A percentile compares a stretch with the other conserved stretches of the same genome.
Conservation (phyloP, 2,329 filamentous ascomycete species). For the Neodidymelliopsis sp. region DNA sequence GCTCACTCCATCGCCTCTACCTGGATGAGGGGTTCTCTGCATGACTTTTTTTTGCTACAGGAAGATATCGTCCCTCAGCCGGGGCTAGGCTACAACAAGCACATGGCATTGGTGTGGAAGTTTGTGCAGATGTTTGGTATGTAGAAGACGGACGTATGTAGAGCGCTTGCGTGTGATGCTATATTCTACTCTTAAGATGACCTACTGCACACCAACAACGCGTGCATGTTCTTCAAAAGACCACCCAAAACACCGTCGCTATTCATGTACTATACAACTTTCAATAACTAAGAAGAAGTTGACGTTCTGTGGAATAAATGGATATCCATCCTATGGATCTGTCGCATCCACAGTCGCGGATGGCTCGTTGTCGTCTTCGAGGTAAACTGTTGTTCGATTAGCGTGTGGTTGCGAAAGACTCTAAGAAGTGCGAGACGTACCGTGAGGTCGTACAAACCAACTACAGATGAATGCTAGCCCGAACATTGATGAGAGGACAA, state of each 20-base stretch:
- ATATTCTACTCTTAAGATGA: too few relatives aligned
- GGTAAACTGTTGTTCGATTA: conserved; percentile 6
- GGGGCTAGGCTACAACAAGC: too few relatives aligned
- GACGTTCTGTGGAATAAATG: neutral
- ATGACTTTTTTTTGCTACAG: too few relatives aligned
- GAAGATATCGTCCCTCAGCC: too few relatives aligned
- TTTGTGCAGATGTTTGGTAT: too few relatives aligned
- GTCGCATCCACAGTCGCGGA: neutral
- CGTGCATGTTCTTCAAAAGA: neutral
- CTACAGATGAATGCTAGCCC: conserved; percentile 69
- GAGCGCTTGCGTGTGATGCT: too few relatives aligned
- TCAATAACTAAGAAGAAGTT: neutral
- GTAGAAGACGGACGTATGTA: too few relatives aligned
- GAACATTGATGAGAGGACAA: conserved; percentile 74
- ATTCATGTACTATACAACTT: neutral
- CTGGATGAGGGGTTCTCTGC: too few relatives aligned
- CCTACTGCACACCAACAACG: too few relatives aligned
- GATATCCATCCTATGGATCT: conserved; percentile 4
- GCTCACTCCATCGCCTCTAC: too few relatives aligned
- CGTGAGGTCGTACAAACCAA: conserved; percentile 74
- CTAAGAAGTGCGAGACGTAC: conserved; percentile 62
- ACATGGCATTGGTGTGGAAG: too few relatives aligned
- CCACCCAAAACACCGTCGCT: conserved; percentile 2
- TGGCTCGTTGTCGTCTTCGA: conserved; percentile 9
- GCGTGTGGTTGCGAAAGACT: too few relatives aligned